A percentile compares a stretch with the other conserved stretches of the same genome.
Conservation (phyloP, 2,329 filamentous ascomycete genomes). For the Orbilia javanica region DNA sequence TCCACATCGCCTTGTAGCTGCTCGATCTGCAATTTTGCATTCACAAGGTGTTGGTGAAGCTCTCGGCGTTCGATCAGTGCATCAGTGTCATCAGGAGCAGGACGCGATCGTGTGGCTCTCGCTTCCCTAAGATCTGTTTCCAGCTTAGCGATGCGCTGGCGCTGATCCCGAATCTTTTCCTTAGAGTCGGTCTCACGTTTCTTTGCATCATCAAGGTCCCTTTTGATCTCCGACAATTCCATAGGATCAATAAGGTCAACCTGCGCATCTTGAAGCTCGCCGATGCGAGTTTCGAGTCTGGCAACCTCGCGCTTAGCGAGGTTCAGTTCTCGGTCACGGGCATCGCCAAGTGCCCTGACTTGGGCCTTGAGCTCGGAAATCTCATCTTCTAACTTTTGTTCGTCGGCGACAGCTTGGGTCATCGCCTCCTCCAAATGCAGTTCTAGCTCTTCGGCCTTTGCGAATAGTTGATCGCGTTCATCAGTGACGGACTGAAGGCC, state of each 20-base stretch:
- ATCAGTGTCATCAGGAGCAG: conserved; percentile 64
- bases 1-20: conserved; percentile 64
- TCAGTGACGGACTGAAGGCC: conserved; percentile 76
- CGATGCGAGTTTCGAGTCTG: conserved; percentile 74
- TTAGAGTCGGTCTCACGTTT: conserved; percentile 77
- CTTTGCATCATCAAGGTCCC: conserved; percentile 74
- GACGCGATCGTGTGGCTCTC: conserved; percentile 64
- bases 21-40: conserved; percentile 65
- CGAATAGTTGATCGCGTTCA: conserved; percentile 72
- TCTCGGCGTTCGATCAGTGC: conserved; percentile 67
- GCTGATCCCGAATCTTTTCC: conserved; percentile 74
- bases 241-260: conserved; percentile 69
- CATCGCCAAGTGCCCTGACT: conserved; percentile 67
- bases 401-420: conserved; percentile 75
- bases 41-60: conserved; percentile 65
- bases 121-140: conserved; percentile 77
- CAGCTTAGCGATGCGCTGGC: conserved; percentile 75
- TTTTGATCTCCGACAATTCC: conserved; percentile 70
- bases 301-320: conserved; percentile 74
- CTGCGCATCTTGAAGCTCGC: conserved; percentile 69
- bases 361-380: conserved; percentile 69
- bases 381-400: conserved; percentile 73
- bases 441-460: conserved; percentile 73
- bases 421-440: conserved; percentile 76
- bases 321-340: conserved; percentile 70